Evolutionary conservation across 495 filamentous ascomycete genomes (phyloP), one percentile per base, ranked within the genome.

Genomic region (Lophium mytilinum): DNA sequence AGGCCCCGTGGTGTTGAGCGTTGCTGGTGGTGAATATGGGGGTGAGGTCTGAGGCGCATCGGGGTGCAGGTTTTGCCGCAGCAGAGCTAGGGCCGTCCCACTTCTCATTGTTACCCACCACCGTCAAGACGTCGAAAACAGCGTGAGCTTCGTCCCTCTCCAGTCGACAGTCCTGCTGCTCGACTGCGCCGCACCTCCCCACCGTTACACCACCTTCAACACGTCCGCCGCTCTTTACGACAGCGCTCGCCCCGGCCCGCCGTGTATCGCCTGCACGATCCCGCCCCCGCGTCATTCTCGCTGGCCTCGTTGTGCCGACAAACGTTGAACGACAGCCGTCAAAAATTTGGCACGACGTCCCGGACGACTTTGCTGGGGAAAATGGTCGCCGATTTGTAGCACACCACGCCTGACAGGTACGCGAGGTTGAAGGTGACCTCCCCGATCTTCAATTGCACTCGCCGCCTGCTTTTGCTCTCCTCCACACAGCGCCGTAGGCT

Each of bases 261-360:
- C 39, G 57, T 57, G 41, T 57, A 53, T 49, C 53, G 34, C 53
- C 57, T 64, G 61, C 52, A 55, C 30, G 41, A 50, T 54, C 37
- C 57, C 61, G 61, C 61, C 59, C 61, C 56, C 57, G 57, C 61
- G 61, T 59, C 60, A 57, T 62, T 62, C 53, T 41, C 59, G 53
- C 47, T 51, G 24, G 24, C 24, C 46, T 52, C 19, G 15, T 56
- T 50, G 33, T 41, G 34, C 36, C 48, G 48, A 51, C 55, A 64
- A 59, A 56, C 36, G 21, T 34, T 42, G 48, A 49, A 50, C 43
- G 50, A 50, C 50, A 57, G 36, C 52, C 47, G 53, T 41, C 56
- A 41, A 43, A 51, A 53, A 43, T 37, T 57, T 40, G 12, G 52
- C 41, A 57, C 46, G 41, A 37, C 61, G 30, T 35, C 30, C 47